These are phyloP conservation scores for Flaveria brownii DNA, from an alignment of 129 eudicot species.

Conservation along the genomic window DNA sequence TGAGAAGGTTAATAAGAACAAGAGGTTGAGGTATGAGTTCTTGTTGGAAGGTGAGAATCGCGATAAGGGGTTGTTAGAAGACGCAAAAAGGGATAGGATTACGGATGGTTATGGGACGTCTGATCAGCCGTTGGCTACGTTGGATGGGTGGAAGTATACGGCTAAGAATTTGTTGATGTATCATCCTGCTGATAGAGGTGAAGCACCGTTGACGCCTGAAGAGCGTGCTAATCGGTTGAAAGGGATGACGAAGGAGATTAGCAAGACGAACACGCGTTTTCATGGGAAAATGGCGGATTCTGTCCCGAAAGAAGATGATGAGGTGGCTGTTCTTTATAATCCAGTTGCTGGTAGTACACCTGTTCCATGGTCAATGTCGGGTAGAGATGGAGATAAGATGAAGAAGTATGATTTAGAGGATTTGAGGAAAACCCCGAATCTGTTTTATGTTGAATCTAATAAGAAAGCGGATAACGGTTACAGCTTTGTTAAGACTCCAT, in stretches of 20 bases:
- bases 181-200: constrained; percentile 92
- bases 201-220: constrained; percentile 66
- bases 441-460: constrained; percentile 67
- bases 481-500: constrained; percentile 79
- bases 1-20: constrained; percentile 77
- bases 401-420: constrained; percentile 93
- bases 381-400: constrained; percentile 61
- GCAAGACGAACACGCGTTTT: constrained; percentile 68
- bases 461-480: constrained; percentile 89
- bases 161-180: constrained; percentile 93
- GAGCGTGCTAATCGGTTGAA: constrained; percentile 65
- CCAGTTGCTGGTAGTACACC: constrained; percentile 83
- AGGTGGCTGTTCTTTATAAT: constrained; percentile 59
- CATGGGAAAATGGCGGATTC: constrained; percentile 67
- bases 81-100: constrained; percentile 53
- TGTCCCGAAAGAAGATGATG: constrained; percentile 57
- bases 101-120: constrained; percentile 95
- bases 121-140: constrained; percentile 73
- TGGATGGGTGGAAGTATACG: constrained; percentile 80
- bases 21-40: constrained; percentile 64
- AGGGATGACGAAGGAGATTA: constrained; percentile 71
- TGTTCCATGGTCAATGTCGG: constrained; percentile 40
- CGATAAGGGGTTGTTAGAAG: constrained; percentile 54
- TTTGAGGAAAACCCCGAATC: constrained; percentile 72
- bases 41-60: constrained; percentile 66